A percentile compares a stretch with the other conserved stretches of the same genome.
These are phyloP conservation scores for Mycena galopus DNA, from an alignment of 768 basidiomycete genomes.

Conservation along the genomic window DNA sequence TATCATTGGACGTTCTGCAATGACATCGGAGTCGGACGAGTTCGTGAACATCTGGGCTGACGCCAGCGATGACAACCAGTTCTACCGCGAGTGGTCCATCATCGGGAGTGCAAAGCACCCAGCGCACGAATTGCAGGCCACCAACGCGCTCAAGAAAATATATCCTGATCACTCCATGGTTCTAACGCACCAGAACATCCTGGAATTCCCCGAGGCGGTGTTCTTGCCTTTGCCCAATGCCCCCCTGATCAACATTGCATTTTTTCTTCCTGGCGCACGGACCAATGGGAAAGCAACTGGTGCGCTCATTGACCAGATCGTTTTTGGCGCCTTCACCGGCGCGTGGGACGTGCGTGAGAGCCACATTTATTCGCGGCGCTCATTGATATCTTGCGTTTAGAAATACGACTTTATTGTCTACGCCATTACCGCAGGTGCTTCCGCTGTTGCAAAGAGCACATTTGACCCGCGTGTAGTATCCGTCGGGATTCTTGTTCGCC, in stretches of 20 bases:
- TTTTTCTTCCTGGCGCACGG: conserved; percentile 64
- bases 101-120: conserved; percentile 66
- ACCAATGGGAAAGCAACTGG: conserved; percentile 60
- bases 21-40: too few relatives aligned
- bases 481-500: conserved; percentile 55
- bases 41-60: conserved; percentile 63
- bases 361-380: neutral
- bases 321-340: conserved; percentile 67
- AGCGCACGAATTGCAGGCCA: conserved; percentile 57
- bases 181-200: conserved; percentile 63
- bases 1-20: too few relatives aligned
- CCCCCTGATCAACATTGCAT: conserved; percentile 61
- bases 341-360: conserved; percentile 68
- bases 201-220: conserved; percentile 64
- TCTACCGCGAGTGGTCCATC: conserved; percentile 62
- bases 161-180: conserved; percentile 76
- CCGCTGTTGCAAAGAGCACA: neutral
- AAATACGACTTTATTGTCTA: conserved; percentile 70
- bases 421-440: conserved; percentile 57
- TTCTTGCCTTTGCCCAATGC: conserved; percentile 59
- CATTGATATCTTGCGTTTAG: conserved; percentile 47
- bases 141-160: conserved; percentile 64
- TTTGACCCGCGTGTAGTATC: conserved; percentile 43
- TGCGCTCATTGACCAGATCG: conserved; percentile 61
- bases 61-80: conserved; percentile 45